Evolutionary conservation across 1,284 basidiomycete genomes (phyloP), one percentile per base, ranked within the genome.

Genomic region (Leccinum subrobustum): DNA sequence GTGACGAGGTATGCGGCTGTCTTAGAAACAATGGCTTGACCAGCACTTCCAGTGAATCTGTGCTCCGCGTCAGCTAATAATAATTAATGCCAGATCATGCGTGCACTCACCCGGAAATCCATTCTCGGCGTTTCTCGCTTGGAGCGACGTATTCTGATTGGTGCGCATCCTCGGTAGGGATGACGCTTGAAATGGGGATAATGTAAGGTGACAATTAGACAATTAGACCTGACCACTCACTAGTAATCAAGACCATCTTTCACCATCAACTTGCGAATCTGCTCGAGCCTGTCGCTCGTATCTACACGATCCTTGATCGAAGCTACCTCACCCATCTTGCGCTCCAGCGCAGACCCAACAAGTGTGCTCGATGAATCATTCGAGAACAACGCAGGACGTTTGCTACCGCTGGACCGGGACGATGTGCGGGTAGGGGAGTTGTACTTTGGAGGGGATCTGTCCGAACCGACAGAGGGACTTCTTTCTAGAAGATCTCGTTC

Each of bases 101-200:
- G 51, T 54, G 35, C 12, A 77, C 87, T 60, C 69, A 92, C 88
- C 88, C 91, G 25, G 92, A 89, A 57, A 97, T 88, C 79, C 84
- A 97, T 68, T 91, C 85, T 58, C 91, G 81, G 33, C 95, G 86
- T 73, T 91, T 90, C 71, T 97, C 94, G 54, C 87, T 86, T 6
- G 81, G 74, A 7, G 92, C 87, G 11, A 95, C 88, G 64, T 93
- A 94, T 73, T 97, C 95, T 4, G 93, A 95, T 60, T 87, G 87
- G 73, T 97, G 95, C 9, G 93, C 89, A 73, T 97, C 95, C 72
- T 93, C 92, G 57, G 85, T 88, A 1, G 93, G 92, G 33, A 96
- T 78, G 59, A 91, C 71, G 66, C 87, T 89, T 14, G 58, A 54
- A 60, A 51, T 4, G 35, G 57, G 58, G 52, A 56, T 63, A 52